Evolutionary conservation across 306 rosid species (phyloP).

Genomic region (Dryas drummondii): DNA sequence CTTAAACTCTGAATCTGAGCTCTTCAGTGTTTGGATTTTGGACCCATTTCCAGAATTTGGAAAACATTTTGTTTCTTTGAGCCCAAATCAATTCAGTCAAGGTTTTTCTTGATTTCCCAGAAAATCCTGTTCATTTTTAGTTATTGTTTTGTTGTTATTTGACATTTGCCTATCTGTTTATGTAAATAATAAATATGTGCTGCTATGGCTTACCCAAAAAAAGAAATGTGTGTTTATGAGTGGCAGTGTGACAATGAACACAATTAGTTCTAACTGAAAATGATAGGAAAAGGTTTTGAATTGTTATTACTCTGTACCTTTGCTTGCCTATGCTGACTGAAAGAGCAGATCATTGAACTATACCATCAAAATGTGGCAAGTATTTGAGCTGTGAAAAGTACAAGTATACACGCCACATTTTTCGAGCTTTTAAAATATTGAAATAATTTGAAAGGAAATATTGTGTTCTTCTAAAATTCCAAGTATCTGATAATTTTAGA

Average conservation of each 20-base stretch:
- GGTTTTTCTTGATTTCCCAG: background rate
- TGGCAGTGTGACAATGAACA: background rate
- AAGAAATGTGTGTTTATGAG: background rate
- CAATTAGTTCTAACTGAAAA: background rate
- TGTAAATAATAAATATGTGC: background rate
- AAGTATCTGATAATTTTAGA: background rate
- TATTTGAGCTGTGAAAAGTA: conserved; percentile 1
- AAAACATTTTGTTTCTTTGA: background rate
- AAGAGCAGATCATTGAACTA: conserved; percentile 8
- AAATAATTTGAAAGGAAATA: background rate
- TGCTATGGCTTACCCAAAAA: background rate
- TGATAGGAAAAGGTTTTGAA: conserved; percentile 2
- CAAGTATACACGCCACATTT: background rate
- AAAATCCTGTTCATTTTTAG: background rate
- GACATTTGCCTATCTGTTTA: background rate
- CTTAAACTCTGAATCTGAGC: conserved; percentile 4
- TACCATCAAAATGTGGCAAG: background rate
- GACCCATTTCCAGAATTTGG: background rate
- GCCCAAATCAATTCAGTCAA: background rate
- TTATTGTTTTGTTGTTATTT: background rate
- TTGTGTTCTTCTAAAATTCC: background rate
- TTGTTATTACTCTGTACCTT: background rate
- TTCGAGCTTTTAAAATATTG: background rate
- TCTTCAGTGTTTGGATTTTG: background rate
- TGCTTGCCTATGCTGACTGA: conserved; percentile 16